These are phyloP conservation scores for Solanum pinnatisectum DNA, from an alignment of 257 asterid genomes.

Conservation along the genomic window DNA sequence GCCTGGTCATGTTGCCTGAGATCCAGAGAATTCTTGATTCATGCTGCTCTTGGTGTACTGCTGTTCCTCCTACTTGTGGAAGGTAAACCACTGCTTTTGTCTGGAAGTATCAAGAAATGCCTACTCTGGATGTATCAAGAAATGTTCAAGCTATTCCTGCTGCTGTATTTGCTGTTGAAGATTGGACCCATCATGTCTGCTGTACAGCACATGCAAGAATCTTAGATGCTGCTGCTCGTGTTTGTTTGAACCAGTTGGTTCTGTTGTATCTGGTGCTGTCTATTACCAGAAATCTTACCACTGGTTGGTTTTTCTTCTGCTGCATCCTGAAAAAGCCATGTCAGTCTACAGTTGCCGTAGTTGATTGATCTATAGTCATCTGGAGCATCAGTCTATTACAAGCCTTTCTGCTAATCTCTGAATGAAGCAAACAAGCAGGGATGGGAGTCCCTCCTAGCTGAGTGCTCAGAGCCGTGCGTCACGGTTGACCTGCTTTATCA, in stretches of 20 bases:
- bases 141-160: neutral
- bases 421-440: neutral
- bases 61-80: neutral
- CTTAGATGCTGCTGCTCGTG: neutral
- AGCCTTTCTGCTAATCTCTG: neutral
- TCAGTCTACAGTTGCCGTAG: neutral
- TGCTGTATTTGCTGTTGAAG: neutral
- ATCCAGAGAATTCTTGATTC: neutral
- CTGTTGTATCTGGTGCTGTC: neutral
- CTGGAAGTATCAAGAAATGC: neutral
- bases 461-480: neutral
- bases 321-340: neutral
- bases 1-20: neutral
- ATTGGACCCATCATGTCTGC: neutral
- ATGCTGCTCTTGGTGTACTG: neutral
- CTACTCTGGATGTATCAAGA: neutral
- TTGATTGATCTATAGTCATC: neutral
- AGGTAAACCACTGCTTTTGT: neutral
- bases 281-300: neutral
- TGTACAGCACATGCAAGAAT: neutral
- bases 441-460: neutral
- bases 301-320: neutral
- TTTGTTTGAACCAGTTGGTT: neutral
- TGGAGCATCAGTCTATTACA: neutral
- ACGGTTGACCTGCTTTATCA: neutral